Evolutionary conservation across 2,329 filamentous ascomycete genomes (phyloP), one percentile per base, ranked within the genome.

Genomic region (Claviceps sp.): DNA sequence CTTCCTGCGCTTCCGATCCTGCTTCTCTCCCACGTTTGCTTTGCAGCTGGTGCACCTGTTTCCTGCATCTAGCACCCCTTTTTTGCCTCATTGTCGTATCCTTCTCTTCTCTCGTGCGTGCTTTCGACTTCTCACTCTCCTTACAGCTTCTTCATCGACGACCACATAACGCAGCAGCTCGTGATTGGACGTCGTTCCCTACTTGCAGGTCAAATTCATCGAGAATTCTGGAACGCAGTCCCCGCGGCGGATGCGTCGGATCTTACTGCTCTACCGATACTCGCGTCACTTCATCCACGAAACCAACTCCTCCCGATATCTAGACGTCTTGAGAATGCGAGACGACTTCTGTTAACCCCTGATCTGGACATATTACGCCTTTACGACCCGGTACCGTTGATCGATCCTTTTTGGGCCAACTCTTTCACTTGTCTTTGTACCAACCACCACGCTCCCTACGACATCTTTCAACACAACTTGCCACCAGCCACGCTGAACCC

Each of bases 251-350:
- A 40, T 16, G 38, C 7, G 18, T 34, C 37, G 20, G n/a, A 18
- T 43, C 43, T 20, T 18, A 24, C 48, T 34, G 26, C 38, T 24
- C 14, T 34, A 44, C 30, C 20, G 40, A 50, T 42, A 50, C 34
- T 16, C 41, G 13, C 14, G 41, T 24, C 11, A 36, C 30, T 45
- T 30, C 3, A 48, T 26, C n/a, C n/a, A 44, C 26, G 41, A 50
- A 44, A 11, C 18, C 41, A 37, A 50, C 24, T 20, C 9, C 18
- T 38, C 26, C 34, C 18, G 40, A 50, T 37, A 36, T 14, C 36
- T 37, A 7, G 51, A 34, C 51, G 43, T 42, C 36, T 49, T 46
- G 51, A 49, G 24, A 42, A 52, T 45, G 51, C 47, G 36, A 49
- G 7, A 47, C 47, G 47, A 43, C 43, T 46, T 51, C n/a, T 34